Evolutionary conservation across 805 yeast genomes (phyloP).

Genomic region (Jamesozyma spencerorum): DNA sequence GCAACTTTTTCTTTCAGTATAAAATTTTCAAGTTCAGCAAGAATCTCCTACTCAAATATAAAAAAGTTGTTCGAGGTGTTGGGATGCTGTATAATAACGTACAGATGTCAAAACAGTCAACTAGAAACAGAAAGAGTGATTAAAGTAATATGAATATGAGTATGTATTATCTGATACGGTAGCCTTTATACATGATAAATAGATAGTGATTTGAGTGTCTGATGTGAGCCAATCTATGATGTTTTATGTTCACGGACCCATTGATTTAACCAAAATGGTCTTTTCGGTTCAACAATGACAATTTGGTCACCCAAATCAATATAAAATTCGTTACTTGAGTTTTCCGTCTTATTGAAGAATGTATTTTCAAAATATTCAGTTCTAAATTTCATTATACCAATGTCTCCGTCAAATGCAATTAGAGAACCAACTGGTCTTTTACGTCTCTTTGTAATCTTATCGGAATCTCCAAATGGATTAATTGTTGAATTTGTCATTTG

Average conservation of each 20-base stretch:
- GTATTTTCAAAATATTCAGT: slow-evolving; percentile 33
- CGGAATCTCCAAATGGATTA: slow-evolving; percentile 34
- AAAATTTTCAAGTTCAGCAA: too few species aligned
- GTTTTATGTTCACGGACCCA: slow-evolving; percentile 6
- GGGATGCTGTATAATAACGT: too few species aligned
- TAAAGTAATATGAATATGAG: not conserved
- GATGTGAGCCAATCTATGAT: not conserved
- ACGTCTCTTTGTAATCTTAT: slow-evolving; percentile 23
- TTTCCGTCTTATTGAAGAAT: slow-evolving; percentile 15
- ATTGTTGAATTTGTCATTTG: slow-evolving; percentile 1
- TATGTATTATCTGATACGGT: not conserved
- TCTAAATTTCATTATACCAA: slow-evolving; percentile 58
- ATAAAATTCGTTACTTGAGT: slow-evolving; percentile 5
- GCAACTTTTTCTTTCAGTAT: too few species aligned
- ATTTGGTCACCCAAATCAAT: slow-evolving; percentile 2
- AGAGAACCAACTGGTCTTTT: slow-evolving; percentile 52
- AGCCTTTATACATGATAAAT: not conserved
- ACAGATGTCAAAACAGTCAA: too few species aligned
- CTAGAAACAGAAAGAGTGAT: too few species aligned
- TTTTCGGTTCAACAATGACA: slow-evolving; percentile 12
- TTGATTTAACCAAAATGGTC: slow-evolving; percentile 22
- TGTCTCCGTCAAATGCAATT: slow-evolving; percentile 44
- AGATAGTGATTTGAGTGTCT: too few species aligned
- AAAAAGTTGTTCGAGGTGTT: too few species aligned
- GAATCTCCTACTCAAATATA: too few species aligned